Evolutionary conservation across 495 filamentous ascomycete species (phyloP), one percentile per base, ranked within the genome.

Genomic region (Symbiotaphrina buchneri): DNA sequence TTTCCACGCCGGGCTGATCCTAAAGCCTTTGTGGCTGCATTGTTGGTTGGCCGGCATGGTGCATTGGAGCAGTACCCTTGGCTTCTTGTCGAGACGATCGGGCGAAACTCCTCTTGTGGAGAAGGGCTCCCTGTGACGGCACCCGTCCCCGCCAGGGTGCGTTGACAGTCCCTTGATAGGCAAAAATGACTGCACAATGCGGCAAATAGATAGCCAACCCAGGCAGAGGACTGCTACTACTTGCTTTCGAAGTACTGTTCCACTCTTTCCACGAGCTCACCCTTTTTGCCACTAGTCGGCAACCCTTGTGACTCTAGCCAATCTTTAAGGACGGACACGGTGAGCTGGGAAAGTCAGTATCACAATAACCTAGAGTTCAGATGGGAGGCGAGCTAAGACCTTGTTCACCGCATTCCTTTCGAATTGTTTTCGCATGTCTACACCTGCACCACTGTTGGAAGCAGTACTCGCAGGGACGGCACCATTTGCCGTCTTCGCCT

Each of bases 191-290:
- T n/a, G n/a, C n/a, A n/a, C n/a, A n/a, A n/a, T n/a, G n/a, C n/a
- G n/a, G n/a, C n/a, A n/a, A n/a, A n/a, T n/a, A n/a, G n/a, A n/a
- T n/a, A n/a, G n/a, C n/a, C n/a, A n/a, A n/a, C n/a, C n/a, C n/a
- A n/a, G n/a, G n/a, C n/a, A n/a, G n/a, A n/a, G n/a, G 22, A 25
- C 22, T 25, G 8, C 22, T 30, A 16, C 7, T 27, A 42, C 38
- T 66, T 68, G 20, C 47, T 37, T 43, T 90, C 81, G 33, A 85
- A 68, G 50, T 65, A 79, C 38, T 72, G 62, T 46, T 85, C 76
- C 10, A 93, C 58, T 24, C 66, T 67, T 27, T 84, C 77, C 2
- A 93, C 48, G 10, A 94, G 54, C 28, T 87, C 74, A 3, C 58
- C 64, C 49, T 94, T 94, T 51, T 78, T 77, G 0, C 80, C 78